These are phyloP conservation scores for Osmanthus fragrans DNA, from an alignment of 257 asterid species.

Conservation along the genomic window DNA sequence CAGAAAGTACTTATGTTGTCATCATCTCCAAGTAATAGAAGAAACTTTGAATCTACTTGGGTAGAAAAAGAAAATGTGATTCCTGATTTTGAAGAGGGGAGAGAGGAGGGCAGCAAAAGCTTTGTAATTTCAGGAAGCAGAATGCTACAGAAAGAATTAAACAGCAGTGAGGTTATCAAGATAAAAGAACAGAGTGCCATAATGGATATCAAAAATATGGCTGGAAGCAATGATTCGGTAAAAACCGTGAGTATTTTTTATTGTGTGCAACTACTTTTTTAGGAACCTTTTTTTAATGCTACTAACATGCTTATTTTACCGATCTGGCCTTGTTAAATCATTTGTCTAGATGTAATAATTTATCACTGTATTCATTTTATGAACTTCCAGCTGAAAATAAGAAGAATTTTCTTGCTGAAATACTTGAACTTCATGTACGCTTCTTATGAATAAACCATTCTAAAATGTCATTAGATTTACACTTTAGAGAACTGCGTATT, in stretches of 20 bases:
- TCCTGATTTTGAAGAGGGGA: conserved; percentile 39
- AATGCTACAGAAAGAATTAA: conserved; percentile 30
- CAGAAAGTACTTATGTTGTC: conserved; percentile 30
- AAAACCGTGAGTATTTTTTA: conserved; percentile 49
- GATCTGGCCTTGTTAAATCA: neutral
- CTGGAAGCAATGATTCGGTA: conserved; percentile 31
- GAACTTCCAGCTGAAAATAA: conserved; percentile 4
- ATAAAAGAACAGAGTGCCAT: conserved; percentile 28
- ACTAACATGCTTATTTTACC: neutral
- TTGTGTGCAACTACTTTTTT: conserved; percentile 12
- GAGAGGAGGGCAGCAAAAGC: conserved; percentile 29
- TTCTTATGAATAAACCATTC: neutral
- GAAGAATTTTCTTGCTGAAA: neutral
- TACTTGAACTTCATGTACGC: neutral
- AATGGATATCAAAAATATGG: conserved; percentile 30
- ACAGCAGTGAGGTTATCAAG: conserved; percentile 27
- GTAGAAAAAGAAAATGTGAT: conserved; percentile 60
- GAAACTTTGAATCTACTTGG: conserved; percentile 28
- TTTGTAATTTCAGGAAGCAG: conserved; percentile 31
- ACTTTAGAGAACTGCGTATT: neutral
- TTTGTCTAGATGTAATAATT: neutral
- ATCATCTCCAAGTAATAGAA: conserved; percentile 31
- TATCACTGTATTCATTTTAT: neutral
- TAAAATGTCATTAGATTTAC: neutral
- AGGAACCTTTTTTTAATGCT: neutral